Evolutionary conservation across 805 yeast species (phyloP), one percentile per base, ranked within the genome.

Genomic region (Ogataea methanolica): DNA sequence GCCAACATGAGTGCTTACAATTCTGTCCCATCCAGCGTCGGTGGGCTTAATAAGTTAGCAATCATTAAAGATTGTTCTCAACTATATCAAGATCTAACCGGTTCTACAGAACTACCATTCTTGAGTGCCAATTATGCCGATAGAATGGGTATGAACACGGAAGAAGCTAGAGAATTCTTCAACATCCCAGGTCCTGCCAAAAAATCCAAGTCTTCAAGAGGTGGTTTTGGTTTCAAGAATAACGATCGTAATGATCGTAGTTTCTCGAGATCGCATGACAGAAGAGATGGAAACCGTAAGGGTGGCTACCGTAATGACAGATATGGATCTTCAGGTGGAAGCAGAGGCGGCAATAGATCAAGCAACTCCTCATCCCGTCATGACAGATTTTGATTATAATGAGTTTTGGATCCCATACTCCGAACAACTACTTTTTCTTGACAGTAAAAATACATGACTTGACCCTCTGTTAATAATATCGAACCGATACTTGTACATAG

Each of bases 11-110:
- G 52, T 42, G 53, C 56, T 29, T 58, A 53, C 33, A 35, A 45
- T 8, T 55, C 61, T 22, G 48, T 60, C 42, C 61, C 68, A 44
- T 36, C 44, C 14, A 34, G 47, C 16, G 52, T 45, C 66, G 69
- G 51, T 47, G 61, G 63, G 22, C 56, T 73, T 36, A 55, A 65
- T 45, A 59, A 62, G 41, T 55, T 55, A 11, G 63, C 57, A 16
- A 49, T 68, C 17, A 58, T 71, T 23, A 57, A 59, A 19, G 75
- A 71, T 48, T 54, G 67, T 31, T 56, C 65, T 22, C 56, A 60
- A 23, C 59, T 69, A 44, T 51, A 63, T 62, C 34, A 60, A 50
- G 50, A 61, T 51, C 39, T 66, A 45, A 40, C 52, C 2, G 61
- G 60, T 53, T 46, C 45, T 15, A 52, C 49, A 5, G 51, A 51